These are phyloP conservation scores for Antarctomyces pellizariae DNA, from an alignment of 495 filamentous ascomycete genomes.

Conservation along the genomic window DNA sequence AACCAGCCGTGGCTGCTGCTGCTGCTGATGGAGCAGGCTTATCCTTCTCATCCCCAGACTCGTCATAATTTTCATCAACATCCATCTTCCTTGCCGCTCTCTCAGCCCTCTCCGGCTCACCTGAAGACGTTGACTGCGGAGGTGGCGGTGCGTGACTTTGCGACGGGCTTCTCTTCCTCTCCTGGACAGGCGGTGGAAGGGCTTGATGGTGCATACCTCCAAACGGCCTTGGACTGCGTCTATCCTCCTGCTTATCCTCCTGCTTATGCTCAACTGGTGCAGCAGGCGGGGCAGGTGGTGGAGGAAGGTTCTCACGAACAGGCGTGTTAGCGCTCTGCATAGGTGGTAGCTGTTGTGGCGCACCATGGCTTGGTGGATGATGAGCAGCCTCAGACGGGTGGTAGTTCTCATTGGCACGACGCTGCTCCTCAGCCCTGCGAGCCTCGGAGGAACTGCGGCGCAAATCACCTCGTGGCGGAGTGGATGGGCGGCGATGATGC, in stretches of 20 bases:
- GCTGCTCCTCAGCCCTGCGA: constrained; percentile 31
- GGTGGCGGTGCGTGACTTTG: constrained; percentile 22
- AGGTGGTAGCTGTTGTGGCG: constrained; percentile 41
- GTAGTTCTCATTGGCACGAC: constrained; percentile 49
- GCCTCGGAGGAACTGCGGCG: constrained; percentile 62
- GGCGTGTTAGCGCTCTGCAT: constrained; percentile 39
- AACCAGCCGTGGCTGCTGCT: constrained; percentile 9
- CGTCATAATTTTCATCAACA: constrained; percentile 86
- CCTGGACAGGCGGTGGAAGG: constrained; percentile 19
- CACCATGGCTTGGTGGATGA: constrained; percentile 44
- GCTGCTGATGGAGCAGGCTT: constrained; percentile 21
- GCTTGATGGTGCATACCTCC: too few relatives aligned
- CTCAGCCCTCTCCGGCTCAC: constrained; percentile 62
- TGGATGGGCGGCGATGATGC: constrained; percentile 47
- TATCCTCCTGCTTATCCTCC: constrained; percentile 23
- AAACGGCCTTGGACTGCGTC: too few relatives aligned
- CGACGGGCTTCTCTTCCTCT: too few relatives aligned
- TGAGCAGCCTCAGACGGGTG: constrained; percentile 82
- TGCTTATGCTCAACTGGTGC: constrained; percentile 35
- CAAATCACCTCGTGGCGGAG: constrained; percentile 40
- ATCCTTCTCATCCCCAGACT: constrained; percentile 67
- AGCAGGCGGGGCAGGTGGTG: constrained; percentile 26
- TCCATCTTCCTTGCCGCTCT: constrained; percentile 86
- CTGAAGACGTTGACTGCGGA: constrained; percentile 21
- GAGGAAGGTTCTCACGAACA: constrained; percentile 23